Percentiles rank a stretch among this genome's conserved stretches.
Evolutionary conservation across 129 eudicot genomes (phyloP).

Genomic region (Artemisia annua): DNA sequence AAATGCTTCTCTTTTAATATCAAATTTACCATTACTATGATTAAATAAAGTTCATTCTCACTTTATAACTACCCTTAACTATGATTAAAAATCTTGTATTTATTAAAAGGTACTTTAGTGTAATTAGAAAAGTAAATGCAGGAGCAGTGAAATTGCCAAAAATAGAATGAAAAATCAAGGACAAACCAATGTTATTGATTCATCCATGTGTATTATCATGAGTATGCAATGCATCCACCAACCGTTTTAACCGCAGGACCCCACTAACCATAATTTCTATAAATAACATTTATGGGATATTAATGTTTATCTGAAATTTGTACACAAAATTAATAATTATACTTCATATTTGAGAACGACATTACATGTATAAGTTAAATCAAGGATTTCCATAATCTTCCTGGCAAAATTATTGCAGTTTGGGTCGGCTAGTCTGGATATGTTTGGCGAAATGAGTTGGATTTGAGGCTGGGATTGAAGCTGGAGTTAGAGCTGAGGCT

Average conservation of each 20-base stretch:
- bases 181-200: constrained; percentile 27
- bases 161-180: constrained; percentile 27
- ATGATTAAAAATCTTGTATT: background rate
- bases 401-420: no score
- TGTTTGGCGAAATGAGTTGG: no score
- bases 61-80: background rate
- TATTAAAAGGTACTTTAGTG: background rate
- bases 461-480: no score
- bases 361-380: background rate
- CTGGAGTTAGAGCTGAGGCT: no score
- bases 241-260: constrained; percentile 35
- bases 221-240: constrained; percentile 28
- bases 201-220: constrained; percentile 21
- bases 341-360: background rate
- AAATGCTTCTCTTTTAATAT: no score
- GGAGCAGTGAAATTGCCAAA: constrained; percentile 16
- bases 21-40: no score
- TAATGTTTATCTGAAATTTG: background rate
- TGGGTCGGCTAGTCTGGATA: no score
- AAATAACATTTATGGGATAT: background rate
- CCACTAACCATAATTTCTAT: constrained; percentile 24
- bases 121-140: constrained; percentile 8
- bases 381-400: no score
- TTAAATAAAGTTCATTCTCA: background rate
- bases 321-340: background rate